Base-by-base conservation (phyloP, 805 yeast genomes). In the Candida schatavii region DNA sequence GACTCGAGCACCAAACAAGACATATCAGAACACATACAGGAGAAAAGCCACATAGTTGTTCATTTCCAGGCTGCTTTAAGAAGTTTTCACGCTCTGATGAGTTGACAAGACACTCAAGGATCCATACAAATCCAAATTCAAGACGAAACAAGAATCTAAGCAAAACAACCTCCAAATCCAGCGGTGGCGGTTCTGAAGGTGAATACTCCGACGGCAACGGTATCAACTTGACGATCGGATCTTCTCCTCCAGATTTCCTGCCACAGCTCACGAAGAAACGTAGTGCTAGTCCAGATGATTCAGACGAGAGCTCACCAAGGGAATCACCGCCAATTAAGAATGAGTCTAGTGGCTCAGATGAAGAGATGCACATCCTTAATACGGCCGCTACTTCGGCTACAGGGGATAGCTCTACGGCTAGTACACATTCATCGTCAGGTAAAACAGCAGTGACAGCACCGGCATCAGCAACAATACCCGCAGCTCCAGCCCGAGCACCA, bases 11-110 rank as follows among this genome's bases (percentile, higher is more conserved):
- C 60, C 88, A 83, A 55, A 83, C 89, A 6, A 72, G 91, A 53
- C 91, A 84, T 53, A 81, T 84, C 44, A 68, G 90, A 54, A 84
- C 89, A 10, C 91, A 84, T 54, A 84, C 91, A 0, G 91, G 91
- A 20, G 90, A 85, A 54, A 83, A 81, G 56, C 91, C 91, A 3
- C 89, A 84, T 59, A 75, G 74, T n/a, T 84, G 90, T 61, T 74
- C 80, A 21, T 84, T 73, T 49, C 84, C 85, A 0, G 85, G 85
- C 0, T 84, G 91, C 58, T 66, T 72, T 43, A 84, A 84, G 62
- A 70, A 75, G 45, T 84, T 84, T 54, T 75, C 84, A 36, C 66
- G 91, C 43, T 77, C 83, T 23, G 91, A 84, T 59, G 91, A 84
- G 56, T 65, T 84, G 40, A 84, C 88, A 11, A 72, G 91, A 56